These are phyloP conservation scores for Drechslerella stenobrocha DNA, from an alignment of 2,329 filamentous ascomycete species.

Conservation along the genomic window DNA sequence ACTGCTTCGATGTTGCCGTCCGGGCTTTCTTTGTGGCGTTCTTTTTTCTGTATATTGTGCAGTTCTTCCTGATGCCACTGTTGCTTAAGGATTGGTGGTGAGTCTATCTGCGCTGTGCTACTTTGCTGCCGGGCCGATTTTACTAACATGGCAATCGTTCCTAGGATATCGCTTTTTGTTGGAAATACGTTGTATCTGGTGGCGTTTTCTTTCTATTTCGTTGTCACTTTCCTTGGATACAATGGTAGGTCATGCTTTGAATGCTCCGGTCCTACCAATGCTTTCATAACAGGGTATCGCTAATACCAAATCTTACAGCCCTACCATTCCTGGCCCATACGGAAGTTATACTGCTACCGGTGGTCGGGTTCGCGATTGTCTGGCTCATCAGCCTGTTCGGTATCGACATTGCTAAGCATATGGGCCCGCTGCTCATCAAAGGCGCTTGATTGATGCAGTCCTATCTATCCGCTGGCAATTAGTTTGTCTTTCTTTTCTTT, in stretches of 20 bases:
- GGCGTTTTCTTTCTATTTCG: conserved; percentile 68
- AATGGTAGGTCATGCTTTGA: conserved; percentile 63
- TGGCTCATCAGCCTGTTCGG: conserved; percentile 62
- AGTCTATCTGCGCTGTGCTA: conserved; percentile 30
- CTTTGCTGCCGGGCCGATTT: no score
- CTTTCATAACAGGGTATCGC: conserved; percentile 40
- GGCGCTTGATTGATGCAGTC: conserved; percentile 16
- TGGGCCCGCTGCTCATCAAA: conserved; percentile 48
- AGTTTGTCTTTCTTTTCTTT: no score
- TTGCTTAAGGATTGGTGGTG: conserved; percentile 62
- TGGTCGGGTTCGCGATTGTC: conserved; percentile 64
- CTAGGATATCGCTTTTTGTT: conserved; percentile 63
- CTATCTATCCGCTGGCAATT: no score
- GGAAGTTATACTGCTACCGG: conserved; percentile 66
- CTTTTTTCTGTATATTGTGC: conserved; percentile 66
- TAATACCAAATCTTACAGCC: conserved; percentile 55
- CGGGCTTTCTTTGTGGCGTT: conserved; percentile 70
- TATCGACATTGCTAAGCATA: conserved; percentile 52
- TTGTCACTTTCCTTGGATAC: conserved; percentile 71
- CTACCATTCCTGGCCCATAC: conserved; percentile 70
- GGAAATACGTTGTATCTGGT: conserved; percentile 70
- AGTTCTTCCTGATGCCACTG: conserved; percentile 69
- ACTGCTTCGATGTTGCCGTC: conserved; percentile 70
- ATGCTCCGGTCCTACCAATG: not conserved
- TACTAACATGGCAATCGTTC: conserved; percentile 1